Evolutionary conservation across 257 asterid species (phyloP).

Genomic region (Nicotiana obtusifolia): DNA sequence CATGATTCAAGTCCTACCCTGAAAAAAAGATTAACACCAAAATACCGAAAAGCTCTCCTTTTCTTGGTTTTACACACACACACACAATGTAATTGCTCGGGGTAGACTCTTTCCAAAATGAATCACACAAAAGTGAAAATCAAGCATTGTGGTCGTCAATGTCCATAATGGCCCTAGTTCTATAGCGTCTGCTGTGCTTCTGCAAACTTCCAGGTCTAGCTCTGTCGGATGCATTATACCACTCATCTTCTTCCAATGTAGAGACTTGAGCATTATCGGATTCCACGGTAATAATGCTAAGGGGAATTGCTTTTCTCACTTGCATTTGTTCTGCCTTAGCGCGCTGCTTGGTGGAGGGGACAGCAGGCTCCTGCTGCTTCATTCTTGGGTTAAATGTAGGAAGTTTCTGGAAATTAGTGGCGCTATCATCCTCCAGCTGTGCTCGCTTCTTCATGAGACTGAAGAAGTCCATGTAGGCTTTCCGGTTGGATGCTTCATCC

Average conservation of each 20-base stretch:
- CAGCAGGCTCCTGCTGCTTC: conserved; percentile 22
- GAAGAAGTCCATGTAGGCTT: conserved; percentile 52
- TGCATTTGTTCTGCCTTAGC: conserved; percentile 14
- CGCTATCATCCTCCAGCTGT: conserved; percentile 17
- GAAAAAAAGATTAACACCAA: too few relatives aligned
- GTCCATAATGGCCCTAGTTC: conserved; percentile 33
- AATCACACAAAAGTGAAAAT: background rate
- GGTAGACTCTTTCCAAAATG: background rate
- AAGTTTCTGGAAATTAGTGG: conserved; percentile 32
- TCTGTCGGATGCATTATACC: background rate
- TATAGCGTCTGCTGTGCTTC: conserved; percentile 55
- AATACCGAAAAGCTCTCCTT: too few relatives aligned
- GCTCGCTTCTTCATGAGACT: conserved; percentile 10
- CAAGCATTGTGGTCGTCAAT: conserved; percentile 9
- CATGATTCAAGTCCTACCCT: too few relatives aligned
- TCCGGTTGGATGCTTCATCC: conserved; percentile 58
- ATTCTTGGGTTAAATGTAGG: conserved; percentile 54
- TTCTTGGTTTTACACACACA: too few relatives aligned
- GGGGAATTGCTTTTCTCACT: conserved; percentile 30
- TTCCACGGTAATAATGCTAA: conserved; percentile 42
- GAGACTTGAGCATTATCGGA: conserved; percentile 35
- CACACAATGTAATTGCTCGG: too few relatives aligned
- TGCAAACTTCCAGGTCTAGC: conserved; percentile 14
- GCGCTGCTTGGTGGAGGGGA: conserved; percentile 14
- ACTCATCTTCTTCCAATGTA: conserved; percentile 72